Conservation (phyloP, 768 basidiomycete genomes). For the Termitomyces sp. region DNA sequence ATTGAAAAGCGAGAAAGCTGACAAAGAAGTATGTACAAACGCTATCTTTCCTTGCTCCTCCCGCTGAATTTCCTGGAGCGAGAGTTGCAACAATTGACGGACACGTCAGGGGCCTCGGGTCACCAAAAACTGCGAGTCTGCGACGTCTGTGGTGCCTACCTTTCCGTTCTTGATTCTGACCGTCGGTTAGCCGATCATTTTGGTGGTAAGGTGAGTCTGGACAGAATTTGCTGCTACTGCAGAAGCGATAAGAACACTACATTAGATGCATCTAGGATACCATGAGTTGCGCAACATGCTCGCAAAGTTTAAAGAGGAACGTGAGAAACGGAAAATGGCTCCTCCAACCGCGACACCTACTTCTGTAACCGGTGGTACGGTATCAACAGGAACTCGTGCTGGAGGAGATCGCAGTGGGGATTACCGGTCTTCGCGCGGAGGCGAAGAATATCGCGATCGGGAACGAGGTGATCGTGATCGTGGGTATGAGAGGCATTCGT, state of each 20-base stretch:
- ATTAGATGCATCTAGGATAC: slow-evolving; percentile 97
- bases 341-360: slow-evolving; percentile 37
- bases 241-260: slow-evolving; percentile 20
- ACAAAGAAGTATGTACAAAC: slow-evolving; percentile 73
- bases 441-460: slow-evolving; percentile 54
- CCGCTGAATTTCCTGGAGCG: slow-evolving; percentile 43
- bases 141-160: slow-evolving; percentile 99
- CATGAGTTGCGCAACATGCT: slow-evolving; percentile 97
- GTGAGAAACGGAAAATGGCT: slow-evolving; percentile 70
- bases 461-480: slow-evolving; percentile 61
- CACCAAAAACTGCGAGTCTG: slow-evolving; percentile 99
- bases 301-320: slow-evolving; percentile 82
- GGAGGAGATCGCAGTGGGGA: slow-evolving; percentile 34
- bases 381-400: slow-evolving; percentile 34
- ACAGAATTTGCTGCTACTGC: slow-evolving; percentile 10
- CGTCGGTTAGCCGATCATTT: slow-evolving; percentile 98
- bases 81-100: slow-evolving; percentile 92
- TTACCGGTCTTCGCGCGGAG: slow-evolving; percentile 57
- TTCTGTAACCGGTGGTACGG: slow-evolving; percentile 25
- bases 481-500: slow-evolving; percentile 62
- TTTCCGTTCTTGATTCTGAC: slow-evolving; percentile 96
- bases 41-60: slow-evolving; percentile 1
- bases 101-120: slow-evolving; percentile 98
- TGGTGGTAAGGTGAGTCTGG: slow-evolving; percentile 84
- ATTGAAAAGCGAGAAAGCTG: slow-evolving; percentile 89